Conservation (phyloP, 257 asterid genomes). For the Coffea eugenioides region DNA sequence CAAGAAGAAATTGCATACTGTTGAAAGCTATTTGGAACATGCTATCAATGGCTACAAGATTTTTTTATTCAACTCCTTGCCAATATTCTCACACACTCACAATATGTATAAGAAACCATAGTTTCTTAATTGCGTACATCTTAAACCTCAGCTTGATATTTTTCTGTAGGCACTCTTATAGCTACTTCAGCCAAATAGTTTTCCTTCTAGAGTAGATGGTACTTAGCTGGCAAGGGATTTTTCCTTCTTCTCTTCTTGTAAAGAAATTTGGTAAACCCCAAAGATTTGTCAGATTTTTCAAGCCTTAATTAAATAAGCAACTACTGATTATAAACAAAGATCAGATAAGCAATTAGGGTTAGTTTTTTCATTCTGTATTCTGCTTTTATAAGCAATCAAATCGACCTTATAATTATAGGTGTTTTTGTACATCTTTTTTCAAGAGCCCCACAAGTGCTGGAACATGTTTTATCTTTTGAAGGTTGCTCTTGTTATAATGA, state of each 20-base stretch:
- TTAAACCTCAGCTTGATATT: not conserved
- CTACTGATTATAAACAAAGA: not conserved
- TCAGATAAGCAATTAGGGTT: not conserved
- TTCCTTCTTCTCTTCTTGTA: not conserved
- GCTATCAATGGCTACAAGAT: constrained; percentile 4
- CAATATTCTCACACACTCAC: not conserved
- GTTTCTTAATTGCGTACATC: not conserved
- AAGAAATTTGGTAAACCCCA: not conserved
- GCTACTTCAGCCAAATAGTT: not conserved
- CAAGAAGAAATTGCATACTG: constrained; percentile 9
- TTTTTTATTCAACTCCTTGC: not conserved
- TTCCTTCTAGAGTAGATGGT: not conserved
- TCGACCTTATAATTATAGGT: not conserved
- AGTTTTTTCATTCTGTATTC: not conserved
- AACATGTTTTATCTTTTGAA: too few species aligned
- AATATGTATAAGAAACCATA: too few species aligned
- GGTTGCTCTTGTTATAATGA: too few species aligned
- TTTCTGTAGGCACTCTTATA: not conserved
- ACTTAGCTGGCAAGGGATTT: not conserved
- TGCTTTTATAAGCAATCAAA: not conserved
- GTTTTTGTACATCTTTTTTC: not conserved
- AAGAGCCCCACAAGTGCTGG: not conserved
- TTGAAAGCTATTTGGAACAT: constrained; percentile 19
- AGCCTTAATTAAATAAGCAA: not conserved
- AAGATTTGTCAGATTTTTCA: not conserved